Conservation (phyloP, 768 basidiomycete species). For the Mycena galericulata region DNA sequence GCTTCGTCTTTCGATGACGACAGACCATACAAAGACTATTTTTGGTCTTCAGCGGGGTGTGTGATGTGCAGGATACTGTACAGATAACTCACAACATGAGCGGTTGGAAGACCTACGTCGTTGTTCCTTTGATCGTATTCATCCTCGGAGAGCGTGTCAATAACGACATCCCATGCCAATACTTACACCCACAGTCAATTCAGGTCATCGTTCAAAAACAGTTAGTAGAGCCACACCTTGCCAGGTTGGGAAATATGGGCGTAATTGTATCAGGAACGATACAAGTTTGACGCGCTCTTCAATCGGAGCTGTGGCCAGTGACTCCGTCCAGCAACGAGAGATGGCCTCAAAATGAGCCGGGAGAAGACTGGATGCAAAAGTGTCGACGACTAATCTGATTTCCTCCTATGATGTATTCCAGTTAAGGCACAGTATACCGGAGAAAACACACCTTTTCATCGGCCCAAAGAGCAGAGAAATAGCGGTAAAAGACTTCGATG, state of each 20-base stretch:
- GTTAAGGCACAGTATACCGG: background rate
- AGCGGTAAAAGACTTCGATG: conserved; percentile 67
- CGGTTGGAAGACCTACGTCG: conserved; percentile 53
- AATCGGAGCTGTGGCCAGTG: conserved; percentile 65
- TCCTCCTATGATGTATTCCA: conserved; percentile 66
- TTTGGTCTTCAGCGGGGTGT: background rate
- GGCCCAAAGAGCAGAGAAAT: conserved; percentile 72
- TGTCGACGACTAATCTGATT: conserved; percentile 68
- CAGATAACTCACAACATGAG: conserved; percentile 53
- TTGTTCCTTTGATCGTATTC: conserved; percentile 57
- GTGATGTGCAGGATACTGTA: background rate
- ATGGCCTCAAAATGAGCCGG: conserved; percentile 76
- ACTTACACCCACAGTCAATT: conserved; percentile 55
- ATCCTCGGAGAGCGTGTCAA: conserved; percentile 69
- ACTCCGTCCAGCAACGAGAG: conserved; percentile 75
- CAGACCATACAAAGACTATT: conserved; percentile 60
- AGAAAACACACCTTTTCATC: conserved; percentile 64
- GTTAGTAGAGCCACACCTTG: conserved; percentile 54
- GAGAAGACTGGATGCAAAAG: conserved; percentile 69
- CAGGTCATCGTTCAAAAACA: background rate
- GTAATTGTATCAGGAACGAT: conserved; percentile 75
- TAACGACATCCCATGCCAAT: conserved; percentile 71
- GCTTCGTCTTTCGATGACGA: conserved; percentile 43
- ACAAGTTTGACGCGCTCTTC: conserved; percentile 68
- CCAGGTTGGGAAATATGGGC: conserved; percentile 77